phyloP scores from a whole-genome alignment of 257 asterid genomes.

The Primulina eburnea region DNA sequence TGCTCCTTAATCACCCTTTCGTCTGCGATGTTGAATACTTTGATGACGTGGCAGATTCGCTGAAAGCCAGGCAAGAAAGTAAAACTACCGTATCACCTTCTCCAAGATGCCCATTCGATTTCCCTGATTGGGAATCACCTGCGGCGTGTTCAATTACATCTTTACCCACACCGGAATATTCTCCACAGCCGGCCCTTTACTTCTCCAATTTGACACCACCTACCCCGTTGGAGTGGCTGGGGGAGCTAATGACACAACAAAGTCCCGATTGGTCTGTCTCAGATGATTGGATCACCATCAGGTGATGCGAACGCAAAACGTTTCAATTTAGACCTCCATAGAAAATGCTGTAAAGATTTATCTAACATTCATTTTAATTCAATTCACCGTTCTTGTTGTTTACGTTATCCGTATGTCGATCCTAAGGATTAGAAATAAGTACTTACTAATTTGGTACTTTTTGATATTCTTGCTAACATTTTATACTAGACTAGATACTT shows the following conservation, averaged over 20 bases:
- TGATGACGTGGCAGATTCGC: neutral
- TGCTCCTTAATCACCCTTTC: slow-evolving; percentile 78
- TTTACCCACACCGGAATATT: slow-evolving; percentile 37
- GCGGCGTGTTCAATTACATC: slow-evolving; percentile 38
- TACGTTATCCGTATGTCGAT: too few species aligned
- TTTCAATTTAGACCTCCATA: neutral
- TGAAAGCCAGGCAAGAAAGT: slow-evolving; percentile 2
- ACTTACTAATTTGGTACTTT: too few species aligned
- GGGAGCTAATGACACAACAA: slow-evolving; percentile 25
- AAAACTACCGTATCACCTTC: slow-evolving; percentile 29
- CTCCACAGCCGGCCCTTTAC: slow-evolving; percentile 18
- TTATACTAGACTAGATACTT: too few species aligned
- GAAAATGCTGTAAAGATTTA: neutral
- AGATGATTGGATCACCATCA: slow-evolving; percentile 64
- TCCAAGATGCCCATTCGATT: slow-evolving; percentile 76
- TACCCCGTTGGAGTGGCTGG: slow-evolving; percentile 46
- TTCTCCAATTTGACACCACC: slow-evolving; percentile 17
- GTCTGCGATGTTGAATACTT: slow-evolving; percentile 22
- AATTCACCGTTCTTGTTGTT: too few species aligned
- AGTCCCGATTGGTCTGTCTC: slow-evolving; percentile 48
- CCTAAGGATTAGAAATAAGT: too few species aligned
- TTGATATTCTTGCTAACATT: too few species aligned
- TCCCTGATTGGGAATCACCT: slow-evolving; percentile 57
- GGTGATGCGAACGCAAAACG: slow-evolving; percentile 39
- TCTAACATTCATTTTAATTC: too few species aligned